phyloP scores from a whole-genome alignment of 2,329 filamentous ascomycete genomes.

The Elsinoe australis region DNA sequence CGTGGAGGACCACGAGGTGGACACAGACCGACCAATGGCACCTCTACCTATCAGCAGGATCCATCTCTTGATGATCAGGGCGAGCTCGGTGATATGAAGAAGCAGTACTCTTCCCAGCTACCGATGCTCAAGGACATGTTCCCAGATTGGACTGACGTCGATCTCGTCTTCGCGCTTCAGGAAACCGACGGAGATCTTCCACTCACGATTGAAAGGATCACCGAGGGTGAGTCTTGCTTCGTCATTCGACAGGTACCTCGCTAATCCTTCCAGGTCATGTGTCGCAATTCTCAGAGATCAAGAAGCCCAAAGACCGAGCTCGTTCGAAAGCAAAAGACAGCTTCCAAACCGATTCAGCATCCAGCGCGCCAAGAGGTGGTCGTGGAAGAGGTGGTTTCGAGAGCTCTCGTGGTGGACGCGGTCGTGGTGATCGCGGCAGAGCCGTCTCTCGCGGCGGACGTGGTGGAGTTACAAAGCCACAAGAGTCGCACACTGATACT shows the following conservation, averaged over 20 bases:
- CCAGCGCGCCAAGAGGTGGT: slow-evolving; percentile 31
- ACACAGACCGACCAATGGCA: slow-evolving; percentile 57
- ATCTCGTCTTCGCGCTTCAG: slow-evolving; percentile 85
- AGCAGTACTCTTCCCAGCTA: slow-evolving; percentile 74
- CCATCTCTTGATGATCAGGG: slow-evolving; percentile 69
- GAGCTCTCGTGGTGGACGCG: slow-evolving; percentile 53
- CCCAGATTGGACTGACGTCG: slow-evolving; percentile 89
- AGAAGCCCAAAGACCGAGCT: slow-evolving; percentile 66
- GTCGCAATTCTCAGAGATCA: slow-evolving; percentile 78
- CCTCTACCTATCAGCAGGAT: slow-evolving; percentile 54
- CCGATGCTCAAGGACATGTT: slow-evolving; percentile 85
- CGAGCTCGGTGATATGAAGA: slow-evolving; percentile 86
- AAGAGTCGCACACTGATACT: slow-evolving; percentile 57
- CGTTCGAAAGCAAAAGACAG: slow-evolving; percentile 65
- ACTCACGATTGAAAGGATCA: slow-evolving; percentile 67
- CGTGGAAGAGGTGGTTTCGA: slow-evolving; percentile 40
- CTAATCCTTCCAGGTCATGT: slow-evolving; percentile 53
- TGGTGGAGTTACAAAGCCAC: slow-evolving; percentile 51
- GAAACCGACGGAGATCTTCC: slow-evolving; percentile 74
- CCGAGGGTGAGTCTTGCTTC: slow-evolving; percentile 54
- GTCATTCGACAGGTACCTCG: slow-evolving; percentile 5
- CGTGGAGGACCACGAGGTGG: slow-evolving; percentile 42
- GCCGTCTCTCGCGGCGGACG: slow-evolving; percentile 51
- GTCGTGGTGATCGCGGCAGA: slow-evolving; percentile 53
- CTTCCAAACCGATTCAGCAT: slow-evolving; percentile 43